These are phyloP conservation scores for Solanum hybrid DNA, from an alignment of 305 asterid species.

Conservation along the genomic window DNA sequence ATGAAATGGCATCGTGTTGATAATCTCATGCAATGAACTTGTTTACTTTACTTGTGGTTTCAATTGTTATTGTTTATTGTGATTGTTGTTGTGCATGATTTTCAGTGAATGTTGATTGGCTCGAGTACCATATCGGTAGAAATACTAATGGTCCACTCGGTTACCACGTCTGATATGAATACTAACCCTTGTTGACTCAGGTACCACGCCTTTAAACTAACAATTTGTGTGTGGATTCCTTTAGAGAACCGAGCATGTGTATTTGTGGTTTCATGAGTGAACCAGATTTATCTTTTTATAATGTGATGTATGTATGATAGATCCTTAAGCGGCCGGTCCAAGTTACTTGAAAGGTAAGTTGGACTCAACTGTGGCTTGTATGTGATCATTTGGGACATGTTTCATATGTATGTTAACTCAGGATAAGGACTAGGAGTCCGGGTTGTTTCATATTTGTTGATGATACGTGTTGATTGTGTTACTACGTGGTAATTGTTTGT, in stretches of 20 bases:
- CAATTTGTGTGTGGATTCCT: not conserved
- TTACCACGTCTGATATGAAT: not conserved
- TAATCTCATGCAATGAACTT: not conserved
- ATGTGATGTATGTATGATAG: not conserved
- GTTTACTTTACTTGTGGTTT: not conserved
- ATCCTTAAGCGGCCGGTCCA: not conserved
- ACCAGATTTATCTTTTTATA: not conserved
- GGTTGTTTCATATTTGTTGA: not conserved
- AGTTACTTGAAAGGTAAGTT: not conserved
- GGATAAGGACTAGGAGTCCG: not conserved
- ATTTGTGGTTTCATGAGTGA: not conserved
- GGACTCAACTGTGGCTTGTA: not conserved
- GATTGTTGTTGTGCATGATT: not conserved
- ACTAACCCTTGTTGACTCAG: not conserved
- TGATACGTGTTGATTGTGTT: not conserved
- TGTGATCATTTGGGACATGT: not conserved
- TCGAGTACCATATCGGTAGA: not conserved
- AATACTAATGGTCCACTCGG: not conserved
- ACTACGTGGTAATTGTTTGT: not conserved
- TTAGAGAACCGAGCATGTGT: not conserved
- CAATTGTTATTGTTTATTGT: not conserved
- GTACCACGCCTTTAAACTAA: not conserved
- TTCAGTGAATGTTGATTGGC: not conserved
- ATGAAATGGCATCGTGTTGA: not conserved
- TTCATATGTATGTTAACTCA: not conserved